Evolutionary conservation across 2,329 filamentous ascomycete species (phyloP), one percentile per base, ranked within the genome.

Genomic region (Colletotrichum gloeosporioides): DNA sequence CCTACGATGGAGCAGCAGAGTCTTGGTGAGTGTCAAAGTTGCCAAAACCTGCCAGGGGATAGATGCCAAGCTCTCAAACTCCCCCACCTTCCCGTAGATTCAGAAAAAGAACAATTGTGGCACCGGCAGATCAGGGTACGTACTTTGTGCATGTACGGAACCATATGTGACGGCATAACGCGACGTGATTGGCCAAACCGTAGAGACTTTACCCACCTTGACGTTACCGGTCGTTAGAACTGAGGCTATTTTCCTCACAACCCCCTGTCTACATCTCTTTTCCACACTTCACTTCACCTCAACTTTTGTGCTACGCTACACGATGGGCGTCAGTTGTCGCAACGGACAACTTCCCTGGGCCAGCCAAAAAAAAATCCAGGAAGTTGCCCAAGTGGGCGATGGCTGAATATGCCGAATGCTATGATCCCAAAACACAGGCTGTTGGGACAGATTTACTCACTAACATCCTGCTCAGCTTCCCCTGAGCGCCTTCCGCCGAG

Each of bases 31-130:
- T 57, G 32, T 64, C 67, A 31, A 67, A 62, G 34, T 22, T 34
- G 32, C 32, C 61, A 70, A 68, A 39, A 53, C 44, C 36, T 8
- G 34, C 15, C 32, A 70, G 59, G 36, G 25, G 62, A 44, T 16
- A 49, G 25, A 18, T 57, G 73, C 73, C 57, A 73, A 61, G 73
- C 73, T 59, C 73, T 15, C 64, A 76, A 69, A 65, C 70, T 15
- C 65, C 69, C 63, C 69, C 70, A 76, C 64, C 39, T 57, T 69
- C 57, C 71, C 73, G 70, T 29, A 29, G 59, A 53, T 64, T 36
- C 70, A 39, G 44, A 36, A 76, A 73, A 76, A 76, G 44, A 53
- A 73, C 9, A 27, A 53, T 15, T 18, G 29, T 34, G 27, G 55
- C 39, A n/a, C 15, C 61, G 34, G 29, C 36, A 67, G 62, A 62